Base-by-base conservation (phyloP, 2,329 filamentous ascomycete species). In the Herpomyces periplanetae region DNA sequence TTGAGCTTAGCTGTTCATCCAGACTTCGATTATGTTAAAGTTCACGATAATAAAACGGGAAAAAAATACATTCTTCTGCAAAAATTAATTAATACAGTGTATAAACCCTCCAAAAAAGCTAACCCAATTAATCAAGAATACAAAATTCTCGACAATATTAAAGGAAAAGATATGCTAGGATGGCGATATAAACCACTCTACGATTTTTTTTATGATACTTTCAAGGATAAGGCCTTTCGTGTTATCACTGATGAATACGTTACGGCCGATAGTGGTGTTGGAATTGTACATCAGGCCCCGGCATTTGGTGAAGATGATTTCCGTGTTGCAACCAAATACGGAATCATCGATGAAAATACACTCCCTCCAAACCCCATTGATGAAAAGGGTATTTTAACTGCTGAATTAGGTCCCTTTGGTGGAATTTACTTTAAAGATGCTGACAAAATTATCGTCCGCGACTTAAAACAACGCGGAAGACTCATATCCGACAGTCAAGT, bases 241-340 rank as follows among this genome's bases (percentile, higher is more conserved):
- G 63, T 88, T 3, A 35, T 85, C 26, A 71, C 65, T 28, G 75
- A 64, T 14, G 56, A 49, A 4, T 88, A 88, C 32, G 73, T 88
- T 22, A 80, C 66, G 11, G 57, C 63, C 12, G 71, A 80, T 24
- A 71, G 68, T 31, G 75, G 75, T 56, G 68, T 69, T 13, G 75
- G 75, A 32, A 63, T 91, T 25, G 75, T 91, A 17, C 75, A 91
- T 38, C 71, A 88, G 38, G 53, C 75, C 3, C 75, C 75, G 2
- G 69, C 71, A 1, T 88, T 75, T 33, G 75, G 75, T 51, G 68
- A 88, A 40, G 75, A 88, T 27, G 75, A 91, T 59, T 88, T 85
- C 45, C 61, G 60, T 27, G 56, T 80, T 23, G 66, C 64, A 5
- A 38, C 71, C 24, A 57, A 61, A 22, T 46, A 55, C 17, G 73